Conservation (phyloP, 2,329 filamentous ascomycete genomes). For the Acephala macrosclerotiorum region DNA sequence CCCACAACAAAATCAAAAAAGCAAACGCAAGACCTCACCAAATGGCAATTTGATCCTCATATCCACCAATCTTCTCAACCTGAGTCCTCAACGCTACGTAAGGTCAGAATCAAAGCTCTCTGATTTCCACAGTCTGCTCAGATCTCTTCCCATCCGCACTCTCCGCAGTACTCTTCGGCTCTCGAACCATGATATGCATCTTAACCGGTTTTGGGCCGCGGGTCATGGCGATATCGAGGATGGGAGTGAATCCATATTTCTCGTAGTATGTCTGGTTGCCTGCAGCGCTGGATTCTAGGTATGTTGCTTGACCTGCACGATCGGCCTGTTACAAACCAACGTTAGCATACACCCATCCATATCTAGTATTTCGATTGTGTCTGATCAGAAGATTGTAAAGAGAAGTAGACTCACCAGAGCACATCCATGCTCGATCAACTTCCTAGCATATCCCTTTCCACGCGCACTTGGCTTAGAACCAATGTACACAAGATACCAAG, state of each 20-base stretch:
- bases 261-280: constrained; percentile 76
- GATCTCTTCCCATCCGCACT: constrained; percentile 49
- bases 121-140: constrained; percentile 37
- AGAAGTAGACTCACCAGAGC: constrained; percentile 26
- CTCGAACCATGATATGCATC: constrained; percentile 83
- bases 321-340: constrained; percentile 60
- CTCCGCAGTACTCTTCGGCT: constrained; percentile 54
- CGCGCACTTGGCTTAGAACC: constrained; percentile 76
- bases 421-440: constrained; percentile 75
- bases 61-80: not conserved
- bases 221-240: constrained; percentile 68
- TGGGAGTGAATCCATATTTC: constrained; percentile 76
- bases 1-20: not conserved
- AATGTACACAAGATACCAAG: constrained; percentile 86
- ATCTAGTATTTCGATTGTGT: not conserved
- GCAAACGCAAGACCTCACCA: constrained; percentile 1
- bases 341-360: constrained; percentile 10
- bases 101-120: not conserved
- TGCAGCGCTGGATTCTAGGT: constrained; percentile 78
- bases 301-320: constrained; percentile 70
- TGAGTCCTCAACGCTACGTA: not conserved
- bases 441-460: constrained; percentile 75
- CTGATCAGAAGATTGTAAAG: not conserved
- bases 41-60: not conserved
- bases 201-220: constrained; percentile 65